Conservation (phyloP, 306 rosid species). For the Rosa lucieae region DNA sequence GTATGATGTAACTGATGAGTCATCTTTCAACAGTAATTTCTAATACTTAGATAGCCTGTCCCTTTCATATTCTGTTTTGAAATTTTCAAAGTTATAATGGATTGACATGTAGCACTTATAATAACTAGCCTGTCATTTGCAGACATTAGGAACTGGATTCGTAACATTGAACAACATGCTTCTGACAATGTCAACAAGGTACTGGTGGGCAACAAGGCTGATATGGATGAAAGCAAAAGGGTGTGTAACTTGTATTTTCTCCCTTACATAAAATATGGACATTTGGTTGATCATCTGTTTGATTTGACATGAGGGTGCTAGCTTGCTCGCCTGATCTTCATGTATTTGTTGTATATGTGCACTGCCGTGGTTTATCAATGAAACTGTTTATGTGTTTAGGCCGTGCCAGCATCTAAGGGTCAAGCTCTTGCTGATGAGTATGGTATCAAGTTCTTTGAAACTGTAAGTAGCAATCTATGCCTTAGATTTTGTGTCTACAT, state of each 20-base stretch:
- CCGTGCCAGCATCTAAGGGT: constrained; percentile 79
- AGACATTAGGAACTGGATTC: constrained; percentile 89
- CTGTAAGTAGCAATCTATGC: constrained; percentile 53
- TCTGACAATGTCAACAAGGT: constrained; percentile 80
- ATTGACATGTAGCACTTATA: constrained; percentile 13
- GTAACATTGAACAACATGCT: constrained; percentile 84
- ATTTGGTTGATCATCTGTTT: background rate
- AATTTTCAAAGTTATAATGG: background rate
- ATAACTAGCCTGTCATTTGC: constrained; percentile 26
- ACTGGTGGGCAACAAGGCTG: constrained; percentile 86
- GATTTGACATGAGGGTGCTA: constrained; percentile 3
- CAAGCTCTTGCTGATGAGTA: constrained; percentile 95
- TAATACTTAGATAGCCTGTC: constrained; percentile 20
- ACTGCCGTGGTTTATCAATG: background rate
- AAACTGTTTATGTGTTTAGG: constrained; percentile 39
- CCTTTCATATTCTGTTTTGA: background rate
- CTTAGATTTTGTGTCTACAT: constrained; percentile 15
- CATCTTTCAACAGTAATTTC: constrained; percentile 69
- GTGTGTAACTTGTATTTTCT: constrained; percentile 32
- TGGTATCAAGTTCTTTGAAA: constrained; percentile 84
- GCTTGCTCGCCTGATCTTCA: background rate
- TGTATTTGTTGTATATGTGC: background rate
- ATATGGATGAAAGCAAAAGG: constrained; percentile 88
- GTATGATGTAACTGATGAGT: constrained; percentile 84
- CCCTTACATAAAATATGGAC: background rate